Base-by-base conservation (phyloP, 225 moss, liverwort and hornwort species). In the Bryum argenteum region DNA sequence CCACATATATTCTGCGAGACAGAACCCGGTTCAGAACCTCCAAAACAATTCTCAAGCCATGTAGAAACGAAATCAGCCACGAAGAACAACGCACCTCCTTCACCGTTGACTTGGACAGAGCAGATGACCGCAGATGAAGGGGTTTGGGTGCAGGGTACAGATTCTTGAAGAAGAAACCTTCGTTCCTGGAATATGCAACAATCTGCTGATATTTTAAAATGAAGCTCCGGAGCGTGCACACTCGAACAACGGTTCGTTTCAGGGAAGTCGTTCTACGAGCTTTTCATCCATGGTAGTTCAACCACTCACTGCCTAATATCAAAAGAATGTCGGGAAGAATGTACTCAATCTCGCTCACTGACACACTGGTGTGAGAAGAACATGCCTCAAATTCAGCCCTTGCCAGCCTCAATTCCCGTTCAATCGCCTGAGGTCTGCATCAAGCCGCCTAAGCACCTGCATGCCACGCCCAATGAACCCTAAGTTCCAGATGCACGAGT, bases 111-210 rank as follows among this genome's bases (percentile, higher is more conserved):
- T 78, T 85, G 0, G 81, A 75, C 22, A 81, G 53, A 47, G 68
- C 55, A 24, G 88, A 48, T 51, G 91, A 67, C 71, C 69, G 79
- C 54, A 80, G 77, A 65, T 86, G 86, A 26, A 84, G 72, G 15
- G 77, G 78, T 65, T 79, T 75, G 54, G 93, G 91, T 43, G 90
- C 85, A 77, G 81, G 87, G 54, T 94, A 94, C 19, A 94, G 74
- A 73, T 94, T 94, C 84, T 94, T 94, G 63, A 94, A 94, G 65
- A 94, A 94, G 11, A 94, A 54, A 23, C 93, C 93, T 75, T 94
- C 93, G 19, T 94, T 94, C 84, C 93, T 89, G 19, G 91, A 94
- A 71, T 94, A 94, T 11, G 91, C 90, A 45, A 91, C 83, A 56
- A 88, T 81, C 69, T 78, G 80, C 66, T 91, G 91, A 66, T 81